A percentile compares a stretch with the other conserved stretches of the same genome.
Conservation (phyloP, 805 yeast genomes). For the Naumovozyma baii region DNA sequence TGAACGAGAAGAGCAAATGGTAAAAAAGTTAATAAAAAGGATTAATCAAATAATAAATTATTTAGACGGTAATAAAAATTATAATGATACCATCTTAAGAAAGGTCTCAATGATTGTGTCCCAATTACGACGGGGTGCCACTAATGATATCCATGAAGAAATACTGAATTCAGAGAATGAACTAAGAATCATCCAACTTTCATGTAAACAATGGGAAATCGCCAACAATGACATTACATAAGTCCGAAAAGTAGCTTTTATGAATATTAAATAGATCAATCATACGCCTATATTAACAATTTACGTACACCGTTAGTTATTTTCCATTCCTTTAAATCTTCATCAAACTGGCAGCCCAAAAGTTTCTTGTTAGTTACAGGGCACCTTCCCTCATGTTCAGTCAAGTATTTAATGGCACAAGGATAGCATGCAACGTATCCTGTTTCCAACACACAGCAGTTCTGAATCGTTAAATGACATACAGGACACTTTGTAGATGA, state of each 20-base stretch:
- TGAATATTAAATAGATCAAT: no score
- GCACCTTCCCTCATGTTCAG: constrained; percentile 48
- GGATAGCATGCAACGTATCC: constrained; percentile 86
- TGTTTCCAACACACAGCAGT: constrained; percentile 83
- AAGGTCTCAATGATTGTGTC: constrained; percentile 15
- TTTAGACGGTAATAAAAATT: constrained; percentile 6
- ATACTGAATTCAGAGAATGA: constrained; percentile 21
- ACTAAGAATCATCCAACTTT: constrained; percentile 14
- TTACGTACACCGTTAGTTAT: constrained; percentile 70
- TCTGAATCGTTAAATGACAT: constrained; percentile 53
- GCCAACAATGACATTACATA: not conserved
- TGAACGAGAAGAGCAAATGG: not conserved
- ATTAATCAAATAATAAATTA: constrained; percentile 16
- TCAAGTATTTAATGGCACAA: constrained; percentile 63
- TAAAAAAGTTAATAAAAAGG: constrained; percentile 7
- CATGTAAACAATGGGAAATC: constrained; percentile 26
- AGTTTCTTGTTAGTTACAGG: constrained; percentile 71
- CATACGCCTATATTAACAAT: constrained; percentile 51
- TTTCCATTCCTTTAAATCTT: constrained; percentile 53
- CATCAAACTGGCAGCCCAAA: constrained; percentile 59
- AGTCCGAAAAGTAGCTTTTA: not conserved
- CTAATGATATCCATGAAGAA: constrained; percentile 20
- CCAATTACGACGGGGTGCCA: constrained; percentile 13
- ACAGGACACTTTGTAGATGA: constrained; percentile 45
- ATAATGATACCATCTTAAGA: constrained; percentile 13